A percentile compares a stretch with the other conserved stretches of the same genome.
Conservation (phyloP, 2,329 filamentous ascomycete species). For the Alternaria sp. region DNA sequence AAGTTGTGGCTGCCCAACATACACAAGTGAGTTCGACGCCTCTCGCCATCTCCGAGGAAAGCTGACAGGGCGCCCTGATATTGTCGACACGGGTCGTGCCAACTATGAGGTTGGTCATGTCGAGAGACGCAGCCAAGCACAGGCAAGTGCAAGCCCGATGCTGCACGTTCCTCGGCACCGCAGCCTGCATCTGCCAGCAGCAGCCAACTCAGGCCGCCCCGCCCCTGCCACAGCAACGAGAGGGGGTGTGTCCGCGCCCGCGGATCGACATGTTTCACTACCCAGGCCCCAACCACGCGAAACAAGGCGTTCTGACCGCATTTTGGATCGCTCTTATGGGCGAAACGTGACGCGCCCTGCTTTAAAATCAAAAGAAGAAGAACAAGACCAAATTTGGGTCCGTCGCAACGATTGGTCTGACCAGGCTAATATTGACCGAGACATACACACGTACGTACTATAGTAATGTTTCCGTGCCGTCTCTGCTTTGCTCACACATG, state of each 20-base stretch:
- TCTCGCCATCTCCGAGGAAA: not conserved
- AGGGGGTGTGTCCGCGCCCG: slow-evolving; percentile 1
- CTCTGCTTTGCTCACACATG: not conserved
- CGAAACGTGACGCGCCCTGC: slow-evolving; percentile 7
- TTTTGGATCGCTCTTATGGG: not conserved
- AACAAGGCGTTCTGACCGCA: not conserved
- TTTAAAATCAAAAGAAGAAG: not conserved
- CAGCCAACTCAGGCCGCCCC: not conserved
- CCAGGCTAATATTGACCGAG: slow-evolving; percentile 1
- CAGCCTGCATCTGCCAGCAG: not conserved
- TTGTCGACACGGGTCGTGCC: slow-evolving; percentile 1
- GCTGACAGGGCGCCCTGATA: not conserved
- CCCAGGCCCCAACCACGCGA: not conserved
- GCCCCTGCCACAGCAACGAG: slow-evolving; percentile 1
- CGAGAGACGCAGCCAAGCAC: not conserved
- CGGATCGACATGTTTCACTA: slow-evolving; percentile 8
- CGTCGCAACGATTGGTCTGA: not conserved
- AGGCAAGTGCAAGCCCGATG: not conserved
- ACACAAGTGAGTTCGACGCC: not conserved
- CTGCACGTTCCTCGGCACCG: not conserved
- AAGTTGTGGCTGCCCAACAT: slow-evolving; percentile 8
- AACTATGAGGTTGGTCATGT: slow-evolving; percentile 1
- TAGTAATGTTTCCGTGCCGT: not conserved
- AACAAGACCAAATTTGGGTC: not conserved
- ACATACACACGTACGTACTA: not conserved